Conservation (phyloP, 768 basidiomycete species). For the Podaxis sp. region DNA sequence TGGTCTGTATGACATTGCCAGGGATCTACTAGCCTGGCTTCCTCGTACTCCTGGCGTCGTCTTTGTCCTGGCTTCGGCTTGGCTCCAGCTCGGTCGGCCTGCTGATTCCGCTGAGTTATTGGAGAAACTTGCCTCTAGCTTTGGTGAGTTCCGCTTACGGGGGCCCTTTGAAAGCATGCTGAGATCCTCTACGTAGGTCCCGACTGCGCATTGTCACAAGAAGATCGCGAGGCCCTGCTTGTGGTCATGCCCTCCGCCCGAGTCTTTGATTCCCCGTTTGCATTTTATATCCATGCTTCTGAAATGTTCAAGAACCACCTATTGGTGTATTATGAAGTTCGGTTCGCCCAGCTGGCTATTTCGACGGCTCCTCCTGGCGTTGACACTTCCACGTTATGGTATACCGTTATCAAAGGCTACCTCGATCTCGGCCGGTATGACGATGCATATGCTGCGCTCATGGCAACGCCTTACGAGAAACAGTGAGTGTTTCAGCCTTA, state of each 20-base stretch:
- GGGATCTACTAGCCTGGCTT: slow-evolving; percentile 72
- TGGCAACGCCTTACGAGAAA: slow-evolving; percentile 70
- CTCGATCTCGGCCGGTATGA: slow-evolving; percentile 76
- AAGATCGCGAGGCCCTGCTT: slow-evolving; percentile 63
- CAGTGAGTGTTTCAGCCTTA: slow-evolving; percentile 54
- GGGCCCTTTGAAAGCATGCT: not conserved
- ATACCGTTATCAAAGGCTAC: slow-evolving; percentile 70
- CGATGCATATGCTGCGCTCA: slow-evolving; percentile 81
- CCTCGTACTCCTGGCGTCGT: slow-evolving; percentile 74
- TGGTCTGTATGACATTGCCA: slow-evolving; percentile 58
- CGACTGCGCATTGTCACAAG: slow-evolving; percentile 48
- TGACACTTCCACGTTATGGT: slow-evolving; percentile 75
- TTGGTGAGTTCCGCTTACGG: slow-evolving; percentile 48
- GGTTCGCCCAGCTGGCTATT: slow-evolving; percentile 78
- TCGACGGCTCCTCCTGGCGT: slow-evolving; percentile 54
- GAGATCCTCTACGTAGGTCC: slow-evolving; percentile 32
- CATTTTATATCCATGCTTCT: slow-evolving; percentile 77
- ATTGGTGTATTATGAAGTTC: slow-evolving; percentile 59
- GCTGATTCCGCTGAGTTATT: slow-evolving; percentile 74
- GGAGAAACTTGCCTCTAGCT: slow-evolving; percentile 71
- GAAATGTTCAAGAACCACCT: slow-evolving; percentile 66
- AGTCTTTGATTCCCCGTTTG: slow-evolving; percentile 57
- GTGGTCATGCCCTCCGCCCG: slow-evolving; percentile 58
- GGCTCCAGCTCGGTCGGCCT: slow-evolving; percentile 60
- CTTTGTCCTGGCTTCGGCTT: slow-evolving; percentile 70